Evolutionary conservation across 495 filamentous ascomycete species (phyloP).

Genomic region (Podospora appendiculata): DNA sequence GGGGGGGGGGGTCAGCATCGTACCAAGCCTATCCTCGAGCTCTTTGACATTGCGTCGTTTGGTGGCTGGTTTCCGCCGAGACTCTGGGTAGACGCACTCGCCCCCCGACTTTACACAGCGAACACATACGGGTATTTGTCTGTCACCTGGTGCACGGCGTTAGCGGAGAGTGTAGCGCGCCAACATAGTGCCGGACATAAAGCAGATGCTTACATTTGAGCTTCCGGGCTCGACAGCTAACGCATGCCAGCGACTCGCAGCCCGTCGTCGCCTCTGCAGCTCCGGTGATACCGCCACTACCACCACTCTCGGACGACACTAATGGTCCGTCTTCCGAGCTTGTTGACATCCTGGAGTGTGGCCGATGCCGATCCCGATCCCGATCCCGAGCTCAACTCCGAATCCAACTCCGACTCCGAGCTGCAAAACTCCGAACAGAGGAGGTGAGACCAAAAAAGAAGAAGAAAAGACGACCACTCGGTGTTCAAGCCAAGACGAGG

Average conservation of each 20-base stretch:
- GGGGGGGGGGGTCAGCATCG: not conserved
- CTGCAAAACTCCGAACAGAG: no score
- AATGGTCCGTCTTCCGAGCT: no score
- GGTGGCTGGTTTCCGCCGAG: conserved; percentile 78
- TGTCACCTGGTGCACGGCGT: conserved; percentile 34
- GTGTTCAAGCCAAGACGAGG: no score
- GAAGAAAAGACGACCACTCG: no score
- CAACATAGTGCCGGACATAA: no score
- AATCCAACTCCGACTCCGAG: no score
- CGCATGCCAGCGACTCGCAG: conserved; percentile 41
- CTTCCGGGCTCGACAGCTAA: conserved; percentile 53
- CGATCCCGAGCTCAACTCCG: no score
- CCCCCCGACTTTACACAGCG: conserved; percentile 63
- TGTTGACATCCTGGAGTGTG: no score
- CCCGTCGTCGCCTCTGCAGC: not conserved
- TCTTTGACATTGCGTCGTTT: conserved; percentile 83
- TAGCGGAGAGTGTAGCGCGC: conserved; percentile 1
- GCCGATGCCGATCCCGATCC: no score
- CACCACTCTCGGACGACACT: no score
- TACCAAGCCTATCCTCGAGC: conserved; percentile 74
- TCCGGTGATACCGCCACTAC: no score
- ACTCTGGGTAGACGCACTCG: conserved; percentile 77
- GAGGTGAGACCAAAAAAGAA: no score
- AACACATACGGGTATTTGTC: conserved; percentile 59
- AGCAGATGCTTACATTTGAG: conserved; percentile 42